Evolutionary conservation across 495 filamentous ascomycete species (phyloP).

Genomic region (Sordaria brevicollis): DNA sequence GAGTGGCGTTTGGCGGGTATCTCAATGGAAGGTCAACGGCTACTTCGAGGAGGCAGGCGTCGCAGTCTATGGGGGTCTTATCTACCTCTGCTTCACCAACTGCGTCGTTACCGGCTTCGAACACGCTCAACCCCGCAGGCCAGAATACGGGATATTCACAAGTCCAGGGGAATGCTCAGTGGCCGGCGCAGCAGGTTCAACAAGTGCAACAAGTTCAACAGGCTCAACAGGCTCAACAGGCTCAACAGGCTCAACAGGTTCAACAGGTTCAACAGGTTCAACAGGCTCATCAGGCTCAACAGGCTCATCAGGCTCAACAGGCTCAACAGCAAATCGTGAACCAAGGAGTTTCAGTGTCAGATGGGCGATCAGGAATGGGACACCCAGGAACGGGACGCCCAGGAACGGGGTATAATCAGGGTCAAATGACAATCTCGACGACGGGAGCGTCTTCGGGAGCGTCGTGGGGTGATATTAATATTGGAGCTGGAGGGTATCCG

Average conservation of each 20-base stretch:
- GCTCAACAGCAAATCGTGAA: neutral
- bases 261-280: too few species aligned
- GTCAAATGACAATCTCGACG: neutral
- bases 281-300: too few species aligned
- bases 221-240: too few species aligned
- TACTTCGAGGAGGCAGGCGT: neutral
- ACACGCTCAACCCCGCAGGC: too few species aligned
- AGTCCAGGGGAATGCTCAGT: neutral
- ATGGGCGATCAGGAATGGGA: neutral
- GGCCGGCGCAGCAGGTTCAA: neutral
- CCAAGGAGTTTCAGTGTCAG: neutral
- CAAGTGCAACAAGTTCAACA: too few species aligned
- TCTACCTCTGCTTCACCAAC: neutral
- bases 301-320: neutral
- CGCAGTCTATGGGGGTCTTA: neutral
- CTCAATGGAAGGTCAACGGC: neutral
- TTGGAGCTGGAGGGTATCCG: neutral
- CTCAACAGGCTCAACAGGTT: too few species aligned
- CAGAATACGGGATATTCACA: neutral
- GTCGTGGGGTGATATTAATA: neutral
- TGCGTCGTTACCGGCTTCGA: neutral
- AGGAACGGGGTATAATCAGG: neutral
- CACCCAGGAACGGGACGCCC: neutral
- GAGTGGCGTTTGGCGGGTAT: slow-evolving; percentile 1
- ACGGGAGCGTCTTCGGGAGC: neutral